Base-by-base conservation (phyloP, 768 basidiomycete genomes). In the Rhizopogon vinicolor region DNA sequence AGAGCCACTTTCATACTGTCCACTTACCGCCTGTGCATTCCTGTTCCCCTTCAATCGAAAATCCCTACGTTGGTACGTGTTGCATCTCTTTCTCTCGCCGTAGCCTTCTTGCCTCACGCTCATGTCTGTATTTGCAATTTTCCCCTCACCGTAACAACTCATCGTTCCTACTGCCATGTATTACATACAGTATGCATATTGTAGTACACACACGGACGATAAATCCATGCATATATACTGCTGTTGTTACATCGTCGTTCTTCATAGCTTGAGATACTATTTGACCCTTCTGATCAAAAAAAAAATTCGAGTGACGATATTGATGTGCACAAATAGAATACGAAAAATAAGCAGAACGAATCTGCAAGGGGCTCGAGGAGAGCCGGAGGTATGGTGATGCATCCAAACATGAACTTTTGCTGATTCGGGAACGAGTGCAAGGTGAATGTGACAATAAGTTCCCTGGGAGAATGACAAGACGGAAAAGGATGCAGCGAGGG, bases 1-100 rank as follows among this genome's bases (percentile, higher is more conserved):
- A 55, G 61, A 59, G 60, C 57, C 60, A 46, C 58, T 53, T 61
- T 56, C 55, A 60, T 65, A 61, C 52, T 63, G 28, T 62, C 60
- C 60, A 54, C 62, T 58, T 56, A 53, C 58, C 33, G 59, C 49
- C 55, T 53, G 64, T 70, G 60, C 66, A 66, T 56, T 48, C 59
- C 55, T 55, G 39, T 48, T 41, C 44, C 56, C 58, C 28, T 51
- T 40, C 43, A 56, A 51, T 37, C 52, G 55, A 55, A 70, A 68
- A 65, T 19, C 8, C 19, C 33, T 37, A 37, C 35, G 22, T 41
- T 12, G 9, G 19, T 35, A 49, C 48, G 22, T 49, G 48, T 39
- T 49, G 4, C 8, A 22, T 49, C 33, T 35, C 35, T 25, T 49
- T 49, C 46, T 33, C 31, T 49, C 18, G 3, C 46, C 33, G 14